Evolutionary conservation across 768 basidiomycete species (phyloP), one percentile per base, ranked within the genome.

Genomic region (Serendipita indica): DNA sequence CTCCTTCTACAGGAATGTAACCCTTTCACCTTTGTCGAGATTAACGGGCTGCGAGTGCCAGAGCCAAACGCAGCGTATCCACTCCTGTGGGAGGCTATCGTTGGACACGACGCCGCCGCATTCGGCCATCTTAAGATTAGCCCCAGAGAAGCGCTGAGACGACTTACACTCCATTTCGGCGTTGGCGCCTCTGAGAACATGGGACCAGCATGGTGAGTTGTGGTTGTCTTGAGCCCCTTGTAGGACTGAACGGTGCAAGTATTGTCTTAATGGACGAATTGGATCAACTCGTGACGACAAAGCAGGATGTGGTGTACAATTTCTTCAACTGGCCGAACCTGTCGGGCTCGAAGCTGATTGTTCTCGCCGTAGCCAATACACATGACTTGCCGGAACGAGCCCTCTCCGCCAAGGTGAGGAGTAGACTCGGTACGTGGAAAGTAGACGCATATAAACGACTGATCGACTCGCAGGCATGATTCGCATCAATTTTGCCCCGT

Each of bases 261-360:
- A 86, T 98, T 3, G 92, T 98, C 3, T 75, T 99, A 14, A 98
- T 99, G 89, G 94, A 99, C 68, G 96, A 99, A 71, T 77, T 99
- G 3, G 96, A 99, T 70, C 96, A 98, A 69, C 77, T 99, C 28
- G 82, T 98, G 64, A 98, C 94, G 1, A 75, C 86, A 16, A 96
- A 96, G 68, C 94, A 99, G 69, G 94, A 99, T 60, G 94, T 99
- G 7, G 87, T 99, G 20, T 99, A 99, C 72, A 97, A 97, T 67
- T 98, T 99, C 72, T 98, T 98, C 77, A 98, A 99, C 68, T 99
- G 96, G 94, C 96, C 96, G 1, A 94, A 92, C 2, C 74, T 96
- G 56, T 76, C 79, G 0, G 83, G 82, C 18, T 92, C 90, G 60
- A 89, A 87, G 68, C 78, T 99, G 3, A 83, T 97, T 57, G 96